These are phyloP conservation scores for Metschnikowia gelsemii DNA, from an alignment of 805 yeast species.

Conservation along the genomic window DNA sequence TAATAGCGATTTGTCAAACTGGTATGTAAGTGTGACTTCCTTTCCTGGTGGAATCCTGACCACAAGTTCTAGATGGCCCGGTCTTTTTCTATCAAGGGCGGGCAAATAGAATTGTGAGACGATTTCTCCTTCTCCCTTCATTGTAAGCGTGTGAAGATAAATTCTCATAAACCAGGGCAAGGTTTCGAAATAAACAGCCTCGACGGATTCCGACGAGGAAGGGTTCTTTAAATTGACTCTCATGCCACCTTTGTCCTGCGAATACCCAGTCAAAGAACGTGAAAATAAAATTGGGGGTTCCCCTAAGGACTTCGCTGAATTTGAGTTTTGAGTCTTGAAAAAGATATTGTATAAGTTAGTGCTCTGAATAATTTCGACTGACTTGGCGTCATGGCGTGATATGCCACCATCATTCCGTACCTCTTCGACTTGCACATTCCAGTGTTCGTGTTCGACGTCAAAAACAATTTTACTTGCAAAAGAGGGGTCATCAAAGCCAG, in stretches of 20 bases:
- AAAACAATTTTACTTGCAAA: conserved; percentile 28
- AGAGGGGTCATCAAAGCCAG: conserved; percentile 50
- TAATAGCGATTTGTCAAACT: conserved; percentile 84
- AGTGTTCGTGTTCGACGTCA: conserved; percentile 41
- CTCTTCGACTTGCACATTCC: conserved; percentile 44
- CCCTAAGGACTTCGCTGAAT: conserved; percentile 27
- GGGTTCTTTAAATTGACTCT: conserved; percentile 78
- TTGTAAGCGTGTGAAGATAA: conserved; percentile 65
- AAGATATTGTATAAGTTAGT: conserved; percentile 33
- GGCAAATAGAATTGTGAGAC: conserved; percentile 64
- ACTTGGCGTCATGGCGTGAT: conserved; percentile 6
- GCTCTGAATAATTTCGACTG: conserved; percentile 19
- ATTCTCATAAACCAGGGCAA: conserved; percentile 92
- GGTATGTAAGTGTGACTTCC: conserved; percentile 61
- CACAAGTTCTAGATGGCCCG: conserved; percentile 75
- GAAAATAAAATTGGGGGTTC: conserved; percentile 70
- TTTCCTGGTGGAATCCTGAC: conserved; percentile 64
- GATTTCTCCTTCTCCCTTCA: conserved; percentile 36
- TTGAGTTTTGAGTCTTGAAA: conserved; percentile 47
- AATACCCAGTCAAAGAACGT: conserved; percentile 86
- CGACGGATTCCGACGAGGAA: conserved; percentile 40
- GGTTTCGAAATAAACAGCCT: conserved; percentile 69
- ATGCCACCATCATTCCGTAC: conserved; percentile 5
- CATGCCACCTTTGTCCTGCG: conserved; percentile 88
- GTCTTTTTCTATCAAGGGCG: conserved; percentile 75